Percentiles rank a stretch among this genome's conserved stretches.
Conservation (phyloP, 2,329 filamentous ascomycete species). For the Dactylellina haptotyla region DNA sequence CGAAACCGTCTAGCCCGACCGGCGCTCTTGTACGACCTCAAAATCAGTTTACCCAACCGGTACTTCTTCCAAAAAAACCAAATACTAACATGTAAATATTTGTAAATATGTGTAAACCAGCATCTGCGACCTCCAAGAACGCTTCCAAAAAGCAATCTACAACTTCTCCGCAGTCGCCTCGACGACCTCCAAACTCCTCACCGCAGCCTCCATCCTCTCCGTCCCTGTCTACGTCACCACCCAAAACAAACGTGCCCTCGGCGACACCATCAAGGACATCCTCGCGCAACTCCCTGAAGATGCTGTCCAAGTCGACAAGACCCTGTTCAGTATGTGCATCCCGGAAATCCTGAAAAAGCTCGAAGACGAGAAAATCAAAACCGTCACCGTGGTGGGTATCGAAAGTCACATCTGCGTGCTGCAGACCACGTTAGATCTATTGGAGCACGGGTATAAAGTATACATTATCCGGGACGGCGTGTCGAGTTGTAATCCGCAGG, state of each 20-base stretch:
- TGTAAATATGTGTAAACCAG: conserved; percentile 63
- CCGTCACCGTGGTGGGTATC: conserved; percentile 83
- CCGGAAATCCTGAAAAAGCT: conserved; percentile 58
- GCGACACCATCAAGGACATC: conserved; percentile 80
- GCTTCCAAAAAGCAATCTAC: conserved; percentile 83
- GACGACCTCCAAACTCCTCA: conserved; percentile 75
- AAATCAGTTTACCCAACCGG: conserved; percentile 34
- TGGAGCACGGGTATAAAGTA: conserved; percentile 79
- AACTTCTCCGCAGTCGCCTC: conserved; percentile 83
- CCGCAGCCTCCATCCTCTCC: conserved; percentile 71
- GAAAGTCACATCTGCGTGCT: conserved; percentile 94
- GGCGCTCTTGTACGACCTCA: conserved; percentile 33
- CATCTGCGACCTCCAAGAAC: conserved; percentile 94
- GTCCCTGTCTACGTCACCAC: conserved; percentile 88
- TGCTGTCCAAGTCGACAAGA: conserved; percentile 79
- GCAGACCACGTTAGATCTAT: conserved; percentile 86
- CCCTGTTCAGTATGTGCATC: conserved; percentile 87
- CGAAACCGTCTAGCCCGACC: conserved; percentile 16
- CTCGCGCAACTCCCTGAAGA: conserved; percentile 64
- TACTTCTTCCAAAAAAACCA: conserved; percentile 28
- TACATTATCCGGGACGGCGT: conserved; percentile 91
- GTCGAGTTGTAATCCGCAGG: conserved; percentile 83
- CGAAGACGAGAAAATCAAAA: neutral
- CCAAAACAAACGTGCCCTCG: conserved; percentile 80
- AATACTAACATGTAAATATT: neutral